Conservation (phyloP, 805 yeast species). For the Sugiyamaella lignohabitans region DNA sequence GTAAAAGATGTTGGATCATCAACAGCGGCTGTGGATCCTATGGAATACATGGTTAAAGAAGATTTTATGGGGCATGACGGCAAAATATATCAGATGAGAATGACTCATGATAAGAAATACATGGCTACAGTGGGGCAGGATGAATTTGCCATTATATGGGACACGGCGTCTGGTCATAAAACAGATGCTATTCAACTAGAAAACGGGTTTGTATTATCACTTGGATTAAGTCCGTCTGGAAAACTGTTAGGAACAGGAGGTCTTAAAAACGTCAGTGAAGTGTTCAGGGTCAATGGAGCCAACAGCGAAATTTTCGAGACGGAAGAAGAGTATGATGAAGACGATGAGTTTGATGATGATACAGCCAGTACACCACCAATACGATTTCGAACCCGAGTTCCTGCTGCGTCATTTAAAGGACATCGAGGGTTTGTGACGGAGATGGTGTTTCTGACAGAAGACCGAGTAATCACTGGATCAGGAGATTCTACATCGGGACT, state of each 20-base stretch:
- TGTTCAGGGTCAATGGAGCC: constrained; percentile 41
- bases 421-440: constrained; percentile 79
- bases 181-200: constrained; percentile 63
- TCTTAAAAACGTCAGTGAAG: constrained; percentile 67
- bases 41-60: constrained; percentile 3
- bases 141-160: constrained; percentile 82
- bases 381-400: constrained; percentile 7
- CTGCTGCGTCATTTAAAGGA: constrained; percentile 57
- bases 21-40: neutral
- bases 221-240: constrained; percentile 66
- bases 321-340: constrained; percentile 12
- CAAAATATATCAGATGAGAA: constrained; percentile 61
- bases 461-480: constrained; percentile 57
- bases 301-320: too few species aligned
- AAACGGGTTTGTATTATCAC: constrained; percentile 71
- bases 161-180: constrained; percentile 64
- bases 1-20: too few species aligned
- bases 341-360: neutral
- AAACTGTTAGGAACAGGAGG: constrained; percentile 74
- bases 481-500: constrained; percentile 75
- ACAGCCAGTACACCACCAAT: neutral
- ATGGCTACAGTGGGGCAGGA: constrained; percentile 77
- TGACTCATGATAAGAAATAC: constrained; percentile 58
- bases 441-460: constrained; percentile 56
- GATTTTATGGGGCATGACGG: constrained; percentile 58